phyloP scores from a whole-genome alignment of 2,329 filamentous ascomycete genomes.

The Apiospora saccharicola region DNA sequence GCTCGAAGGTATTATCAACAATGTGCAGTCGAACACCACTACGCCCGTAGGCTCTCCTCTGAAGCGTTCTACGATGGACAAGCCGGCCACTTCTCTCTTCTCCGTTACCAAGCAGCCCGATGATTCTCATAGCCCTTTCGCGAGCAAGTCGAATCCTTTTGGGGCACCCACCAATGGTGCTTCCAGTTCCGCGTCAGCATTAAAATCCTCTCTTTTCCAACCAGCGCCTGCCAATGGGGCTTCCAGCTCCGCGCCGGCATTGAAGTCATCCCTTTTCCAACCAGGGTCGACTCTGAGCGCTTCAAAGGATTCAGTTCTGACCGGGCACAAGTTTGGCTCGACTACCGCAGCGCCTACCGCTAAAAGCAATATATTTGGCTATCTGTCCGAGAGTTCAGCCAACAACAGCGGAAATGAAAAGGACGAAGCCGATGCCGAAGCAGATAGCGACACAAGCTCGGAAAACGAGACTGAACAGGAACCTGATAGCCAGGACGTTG shows the following conservation, averaged over 20 bases:
- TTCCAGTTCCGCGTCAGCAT: constrained; percentile 50
- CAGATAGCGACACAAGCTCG: constrained; percentile 55
- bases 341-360: constrained; percentile 34
- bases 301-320: constrained; percentile 36
- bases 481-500: constrained; percentile 51
- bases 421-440: constrained; percentile 47
- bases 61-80: constrained; percentile 32
- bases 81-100: constrained; percentile 5
- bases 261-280: constrained; percentile 44
- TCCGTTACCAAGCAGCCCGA: constrained; percentile 11
- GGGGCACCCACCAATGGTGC: constrained; percentile 47
- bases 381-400: constrained; percentile 64
- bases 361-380: constrained; percentile 65
- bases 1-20: constrained; percentile 66
- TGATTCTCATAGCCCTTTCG: constrained; percentile 39
- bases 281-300: constrained; percentile 43
- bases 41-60: constrained; percentile 40
- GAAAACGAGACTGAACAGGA: constrained; percentile 54
- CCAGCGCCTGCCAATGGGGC: constrained; percentile 45
- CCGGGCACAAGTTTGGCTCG: constrained; percentile 36
- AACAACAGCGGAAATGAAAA: constrained; percentile 61
- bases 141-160: constrained; percentile 39
- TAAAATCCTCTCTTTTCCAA: constrained; percentile 41
- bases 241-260: constrained; percentile 51
- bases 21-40: constrained; percentile 45